Conservation (phyloP, 495 filamentous ascomycete genomes). For the Penicillium antarcticum region DNA sequence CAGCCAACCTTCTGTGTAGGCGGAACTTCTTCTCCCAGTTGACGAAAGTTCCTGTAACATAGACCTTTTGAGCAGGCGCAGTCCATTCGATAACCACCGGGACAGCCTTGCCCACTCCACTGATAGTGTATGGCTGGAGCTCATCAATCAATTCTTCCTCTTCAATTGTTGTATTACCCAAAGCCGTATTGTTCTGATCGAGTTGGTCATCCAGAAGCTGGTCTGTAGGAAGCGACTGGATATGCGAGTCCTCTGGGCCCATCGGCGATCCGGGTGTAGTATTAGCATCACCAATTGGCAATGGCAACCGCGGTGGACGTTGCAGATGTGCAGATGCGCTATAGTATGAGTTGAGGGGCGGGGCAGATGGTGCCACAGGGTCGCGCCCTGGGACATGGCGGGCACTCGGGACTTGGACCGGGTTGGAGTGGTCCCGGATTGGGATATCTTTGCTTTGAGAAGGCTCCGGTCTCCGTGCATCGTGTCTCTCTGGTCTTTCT, state of each 20-base stretch:
- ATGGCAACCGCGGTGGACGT: conserved; percentile 79
- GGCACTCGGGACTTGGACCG: conserved; percentile 49
- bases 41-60: conserved; percentile 95
- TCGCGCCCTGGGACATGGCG: conserved; percentile 33
- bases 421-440: conserved; percentile 39
- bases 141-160: conserved; percentile 80
- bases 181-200: conserved; percentile 52
- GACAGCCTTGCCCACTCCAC: conserved; percentile 51
- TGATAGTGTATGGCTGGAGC: conserved; percentile 56
- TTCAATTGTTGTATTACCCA: conserved; percentile 69
- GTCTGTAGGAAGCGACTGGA: conserved; percentile 48
- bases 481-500: conserved; percentile 20
- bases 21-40: conserved; percentile 91
- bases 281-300: conserved; percentile 86
- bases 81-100: conserved; percentile 83
- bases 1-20: conserved; percentile 70
- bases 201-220: conserved; percentile 44
- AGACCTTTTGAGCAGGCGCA: conserved; percentile 76
- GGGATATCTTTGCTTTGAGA: conserved; percentile 20
- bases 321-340: conserved; percentile 54
- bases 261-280: conserved; percentile 86
- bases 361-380: conserved; percentile 40
- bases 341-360: conserved; percentile 48
- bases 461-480: conserved; percentile 22
- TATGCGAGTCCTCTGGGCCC: conserved; percentile 53